Percentiles rank a stretch among this genome's conserved stretches.
phyloP scores from a whole-genome alignment of 768 basidiomycete species.

The Lactarius sp. region DNA sequence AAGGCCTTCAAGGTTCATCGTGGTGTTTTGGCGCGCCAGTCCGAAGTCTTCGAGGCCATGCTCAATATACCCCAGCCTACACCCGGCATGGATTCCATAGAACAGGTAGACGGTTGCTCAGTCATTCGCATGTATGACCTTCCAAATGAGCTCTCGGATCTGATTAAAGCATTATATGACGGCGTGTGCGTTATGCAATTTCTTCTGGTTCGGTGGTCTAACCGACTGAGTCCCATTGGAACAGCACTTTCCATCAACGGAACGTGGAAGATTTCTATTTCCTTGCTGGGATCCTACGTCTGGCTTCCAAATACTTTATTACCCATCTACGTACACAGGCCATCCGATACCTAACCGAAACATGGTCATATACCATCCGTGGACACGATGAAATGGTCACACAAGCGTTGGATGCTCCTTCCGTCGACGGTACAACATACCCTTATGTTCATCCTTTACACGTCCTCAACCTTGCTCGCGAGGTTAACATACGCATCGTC shows the following conservation, averaged over 20 bases:
- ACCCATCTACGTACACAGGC: constrained; percentile 47
- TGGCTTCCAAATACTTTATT: constrained; percentile 58
- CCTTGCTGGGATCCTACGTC: constrained; percentile 52
- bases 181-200: constrained; percentile 41
- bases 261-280: constrained; percentile 50
- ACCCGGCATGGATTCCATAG: constrained; percentile 27
- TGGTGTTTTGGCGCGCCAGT: constrained; percentile 44
- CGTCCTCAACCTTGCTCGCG: constrained; percentile 51
- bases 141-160: constrained; percentile 44
- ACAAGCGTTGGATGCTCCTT: constrained; percentile 40
- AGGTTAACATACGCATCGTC: constrained; percentile 43
- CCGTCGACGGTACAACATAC: constrained; percentile 44
- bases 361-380: constrained; percentile 49
- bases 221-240: neutral
- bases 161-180: constrained; percentile 54
- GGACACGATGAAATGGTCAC: constrained; percentile 56
- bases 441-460: constrained; percentile 57
- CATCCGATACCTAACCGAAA: constrained; percentile 43
- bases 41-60: constrained; percentile 53
- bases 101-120: constrained; percentile 44
- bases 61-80: constrained; percentile 44
- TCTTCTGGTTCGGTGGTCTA: constrained; percentile 9
- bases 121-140: constrained; percentile 51
- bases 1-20: constrained; percentile 53
- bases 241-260: constrained; percentile 39